phyloP scores from a whole-genome alignment of 2,329 filamentous ascomycete species.

The Aspergillus novofumigatus region DNA sequence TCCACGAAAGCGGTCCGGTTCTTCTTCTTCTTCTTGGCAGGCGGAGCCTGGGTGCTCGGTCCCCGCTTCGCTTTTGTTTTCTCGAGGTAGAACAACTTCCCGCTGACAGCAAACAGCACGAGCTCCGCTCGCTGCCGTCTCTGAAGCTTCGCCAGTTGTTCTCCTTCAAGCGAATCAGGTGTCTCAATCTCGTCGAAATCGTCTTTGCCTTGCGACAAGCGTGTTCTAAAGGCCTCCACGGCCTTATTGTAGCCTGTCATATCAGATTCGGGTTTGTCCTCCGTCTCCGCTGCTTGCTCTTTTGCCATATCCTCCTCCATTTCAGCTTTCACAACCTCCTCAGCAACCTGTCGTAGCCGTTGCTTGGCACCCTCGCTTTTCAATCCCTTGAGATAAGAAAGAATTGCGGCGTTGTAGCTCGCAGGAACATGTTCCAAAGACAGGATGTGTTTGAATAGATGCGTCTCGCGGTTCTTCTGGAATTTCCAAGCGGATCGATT shows the following conservation, averaged over 20 bases:
- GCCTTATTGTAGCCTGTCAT: slow-evolving; percentile 44
- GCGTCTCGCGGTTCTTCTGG: slow-evolving; percentile 87
- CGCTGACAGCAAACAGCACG: slow-evolving; percentile 32
- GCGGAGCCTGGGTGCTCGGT: slow-evolving; percentile 14
- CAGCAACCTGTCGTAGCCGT: slow-evolving; percentile 62
- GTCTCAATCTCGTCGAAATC: slow-evolving; percentile 19
- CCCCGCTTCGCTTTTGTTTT: slow-evolving; percentile 22
- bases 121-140: slow-evolving; percentile 38
- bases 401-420: slow-evolving; percentile 64
- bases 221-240: slow-evolving; percentile 46
- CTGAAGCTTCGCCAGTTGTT: slow-evolving; percentile 26
- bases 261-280: slow-evolving; percentile 14
- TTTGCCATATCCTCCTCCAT: slow-evolving; percentile 37
- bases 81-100: slow-evolving; percentile 24
- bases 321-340: slow-evolving; percentile 50
- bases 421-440: slow-evolving; percentile 67
- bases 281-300: slow-evolving; percentile 5
- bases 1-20: slow-evolving; percentile 41
- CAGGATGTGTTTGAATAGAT: slow-evolving; percentile 78
- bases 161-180: slow-evolving; percentile 21
- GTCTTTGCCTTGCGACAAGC: slow-evolving; percentile 22
- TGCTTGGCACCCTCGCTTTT: slow-evolving; percentile 67
- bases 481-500: slow-evolving; percentile 81
- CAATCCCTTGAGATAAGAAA: slow-evolving; percentile 73
- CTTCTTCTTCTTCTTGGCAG: slow-evolving; percentile 37